Conservation (phyloP, 2,329 filamentous ascomycete genomes). For the Cadophora luteo-olivacea region DNA sequence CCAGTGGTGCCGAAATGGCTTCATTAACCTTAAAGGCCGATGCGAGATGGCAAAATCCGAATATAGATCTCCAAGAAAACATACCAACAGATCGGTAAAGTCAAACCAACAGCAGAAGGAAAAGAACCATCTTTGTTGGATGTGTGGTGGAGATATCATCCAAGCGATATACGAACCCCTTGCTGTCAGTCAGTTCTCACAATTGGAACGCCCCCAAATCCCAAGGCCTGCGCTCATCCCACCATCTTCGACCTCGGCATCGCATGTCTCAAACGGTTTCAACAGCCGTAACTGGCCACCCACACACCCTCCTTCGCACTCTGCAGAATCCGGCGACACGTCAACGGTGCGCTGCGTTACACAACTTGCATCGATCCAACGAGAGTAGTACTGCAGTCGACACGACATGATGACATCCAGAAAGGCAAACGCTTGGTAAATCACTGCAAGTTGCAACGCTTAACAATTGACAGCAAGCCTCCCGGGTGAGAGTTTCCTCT, state of each 20-base stretch:
- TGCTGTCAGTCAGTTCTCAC: not conserved
- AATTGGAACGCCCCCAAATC: not conserved
- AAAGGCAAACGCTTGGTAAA: not conserved
- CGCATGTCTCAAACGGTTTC: not conserved
- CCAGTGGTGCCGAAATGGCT: not conserved
- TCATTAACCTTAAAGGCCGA: not conserved
- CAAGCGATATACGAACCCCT: not conserved
- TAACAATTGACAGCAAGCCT: not conserved
- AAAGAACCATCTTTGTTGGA: not conserved
- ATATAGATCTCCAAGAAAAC: not conserved
- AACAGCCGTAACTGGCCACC: slow-evolving; percentile 1
- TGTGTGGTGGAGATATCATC: not conserved
- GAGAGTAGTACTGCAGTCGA: not conserved
- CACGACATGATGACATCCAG: not conserved
- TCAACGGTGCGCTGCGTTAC: slow-evolving; percentile 1
- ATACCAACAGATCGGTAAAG: not conserved
- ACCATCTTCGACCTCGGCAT: not conserved
- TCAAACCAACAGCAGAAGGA: not conserved
- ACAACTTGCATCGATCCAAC: not conserved
- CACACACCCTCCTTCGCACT: not conserved
- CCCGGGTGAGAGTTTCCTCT: not conserved
- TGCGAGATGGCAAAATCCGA: not conserved
- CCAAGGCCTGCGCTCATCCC: not conserved
- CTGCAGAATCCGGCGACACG: slow-evolving; percentile 9
- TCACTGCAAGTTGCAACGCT: not conserved